Evolutionary conservation across 2,329 filamentous ascomycete genomes (phyloP).

Genomic region (Saccharata proteae): DNA sequence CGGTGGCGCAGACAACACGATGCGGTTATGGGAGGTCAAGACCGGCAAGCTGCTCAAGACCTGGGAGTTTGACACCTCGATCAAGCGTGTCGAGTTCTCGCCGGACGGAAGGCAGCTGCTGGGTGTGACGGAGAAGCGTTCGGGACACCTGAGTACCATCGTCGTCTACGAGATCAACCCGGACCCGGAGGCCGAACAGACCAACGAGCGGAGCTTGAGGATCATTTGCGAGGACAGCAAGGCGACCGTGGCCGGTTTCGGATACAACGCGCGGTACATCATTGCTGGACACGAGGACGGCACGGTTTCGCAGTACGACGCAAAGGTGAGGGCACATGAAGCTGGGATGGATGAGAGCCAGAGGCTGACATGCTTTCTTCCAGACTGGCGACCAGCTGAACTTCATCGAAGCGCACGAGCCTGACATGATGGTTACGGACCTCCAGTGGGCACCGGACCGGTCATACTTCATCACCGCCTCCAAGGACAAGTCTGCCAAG

Average conservation of each 20-base stretch:
- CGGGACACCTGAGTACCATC: slow-evolving; percentile 90
- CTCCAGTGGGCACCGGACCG: slow-evolving; percentile 89
- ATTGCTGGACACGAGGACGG: slow-evolving; percentile 97
- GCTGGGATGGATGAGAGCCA: background rate
- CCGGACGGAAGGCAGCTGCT: slow-evolving; percentile 84
- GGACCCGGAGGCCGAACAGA: slow-evolving; percentile 73
- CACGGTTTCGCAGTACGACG: slow-evolving; percentile 80
- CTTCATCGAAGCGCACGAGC: slow-evolving; percentile 76
- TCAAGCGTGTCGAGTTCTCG: slow-evolving; percentile 96
- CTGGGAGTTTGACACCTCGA: slow-evolving; percentile 93
- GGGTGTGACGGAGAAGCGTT: slow-evolving; percentile 96
- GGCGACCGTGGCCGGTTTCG: slow-evolving; percentile 94
- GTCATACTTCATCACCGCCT: slow-evolving; percentile 96
- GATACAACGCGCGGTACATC: slow-evolving; percentile 88
- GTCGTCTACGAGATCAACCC: slow-evolving; percentile 81
- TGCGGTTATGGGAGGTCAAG: slow-evolving; percentile 93
- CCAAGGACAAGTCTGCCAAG: slow-evolving; percentile 96
- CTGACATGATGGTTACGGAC: slow-evolving; percentile 74
- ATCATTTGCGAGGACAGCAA: slow-evolving; percentile 90
- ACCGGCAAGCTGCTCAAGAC: slow-evolving; percentile 87
- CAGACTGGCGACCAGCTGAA: slow-evolving; percentile 69
- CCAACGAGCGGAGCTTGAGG: slow-evolving; percentile 66
- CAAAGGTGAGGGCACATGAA: slow-evolving; percentile 47
- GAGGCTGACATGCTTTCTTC: slow-evolving; percentile 3
- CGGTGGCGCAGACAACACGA: slow-evolving; percentile 95